A percentile compares a stretch with the other conserved stretches of the same genome.
phyloP scores from a whole-genome alignment of 495 filamentous ascomycete genomes.

The Penicillium verhagenii region DNA sequence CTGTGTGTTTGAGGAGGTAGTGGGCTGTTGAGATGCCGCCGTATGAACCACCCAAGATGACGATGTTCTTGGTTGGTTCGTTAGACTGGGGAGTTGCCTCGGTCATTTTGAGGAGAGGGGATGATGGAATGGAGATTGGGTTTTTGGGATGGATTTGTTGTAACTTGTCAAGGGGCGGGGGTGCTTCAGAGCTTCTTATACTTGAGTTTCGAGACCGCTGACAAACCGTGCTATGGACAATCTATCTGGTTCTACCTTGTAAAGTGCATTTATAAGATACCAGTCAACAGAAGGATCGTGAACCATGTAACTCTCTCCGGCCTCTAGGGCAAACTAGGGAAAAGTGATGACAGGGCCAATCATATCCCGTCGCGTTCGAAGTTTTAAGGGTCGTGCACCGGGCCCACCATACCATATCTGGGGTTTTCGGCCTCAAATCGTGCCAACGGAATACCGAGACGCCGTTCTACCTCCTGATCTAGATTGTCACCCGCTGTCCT shows the following conservation, averaged over 20 bases:
- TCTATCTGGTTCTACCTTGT: no score
- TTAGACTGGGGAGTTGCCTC: not conserved
- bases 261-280: no score
- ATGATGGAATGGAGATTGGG: not conserved
- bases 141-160: not conserved
- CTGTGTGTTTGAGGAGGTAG: slow-evolving; percentile 51
- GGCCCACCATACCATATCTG: not conserved
- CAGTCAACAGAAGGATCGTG: no score
- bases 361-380: not conserved
- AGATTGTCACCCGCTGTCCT: not conserved
- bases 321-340: no score
- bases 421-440: not conserved
- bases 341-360: no score
- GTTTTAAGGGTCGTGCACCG: not conserved
- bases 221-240: no score
- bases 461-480: not conserved
- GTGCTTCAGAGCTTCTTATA: no score
- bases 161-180: no score
- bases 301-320: no score
- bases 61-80: slow-evolving; percentile 36
- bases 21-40: slow-evolving; percentile 51
- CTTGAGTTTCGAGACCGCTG: no score
- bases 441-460: not conserved
- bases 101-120: not conserved
- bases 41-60: slow-evolving; percentile 56